These are phyloP conservation scores for Takakia lepidozioides DNA, from an alignment of 225 moss, liverwort and hornwort genomes.

Conservation along the genomic window DNA sequence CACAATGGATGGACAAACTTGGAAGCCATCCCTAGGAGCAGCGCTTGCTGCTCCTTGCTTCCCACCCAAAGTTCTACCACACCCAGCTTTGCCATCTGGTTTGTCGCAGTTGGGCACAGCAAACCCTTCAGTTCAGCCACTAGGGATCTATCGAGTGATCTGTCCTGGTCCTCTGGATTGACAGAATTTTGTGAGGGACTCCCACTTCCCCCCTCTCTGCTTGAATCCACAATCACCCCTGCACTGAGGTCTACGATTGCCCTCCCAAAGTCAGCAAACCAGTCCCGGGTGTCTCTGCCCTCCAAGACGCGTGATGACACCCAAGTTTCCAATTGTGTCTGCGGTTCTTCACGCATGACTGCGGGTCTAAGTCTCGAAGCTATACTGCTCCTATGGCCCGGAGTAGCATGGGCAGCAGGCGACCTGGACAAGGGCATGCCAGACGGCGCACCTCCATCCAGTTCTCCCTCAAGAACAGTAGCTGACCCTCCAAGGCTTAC, in stretches of 20 bases:
- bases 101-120: constrained; percentile 64
- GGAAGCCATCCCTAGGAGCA: constrained; percentile 50
- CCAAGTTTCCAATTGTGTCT: constrained; percentile 11
- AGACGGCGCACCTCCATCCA: constrained; percentile 8
- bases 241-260: constrained; percentile 60
- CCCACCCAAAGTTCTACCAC: constrained; percentile 73
- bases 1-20: constrained; percentile 70
- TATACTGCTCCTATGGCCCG: constrained; percentile 11
- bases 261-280: constrained; percentile 69
- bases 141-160: constrained; percentile 18
- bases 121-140: constrained; percentile 68
- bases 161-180: constrained; percentile 11
- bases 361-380: constrained; percentile 15
- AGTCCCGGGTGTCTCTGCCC: constrained; percentile 49
- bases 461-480: no score
- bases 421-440: constrained; percentile 6
- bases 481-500: no score
- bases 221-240: constrained; percentile 49
- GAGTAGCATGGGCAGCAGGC: constrained; percentile 5
- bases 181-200: not conserved
- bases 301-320: constrained; percentile 20
- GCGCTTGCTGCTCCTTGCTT: constrained; percentile 65
- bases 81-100: constrained; percentile 63
- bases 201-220: constrained; percentile 16
- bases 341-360: constrained; percentile 32